These are phyloP conservation scores for Solanum chmielewskii DNA, from an alignment of 257 asterid genomes.

Conservation along the genomic window DNA sequence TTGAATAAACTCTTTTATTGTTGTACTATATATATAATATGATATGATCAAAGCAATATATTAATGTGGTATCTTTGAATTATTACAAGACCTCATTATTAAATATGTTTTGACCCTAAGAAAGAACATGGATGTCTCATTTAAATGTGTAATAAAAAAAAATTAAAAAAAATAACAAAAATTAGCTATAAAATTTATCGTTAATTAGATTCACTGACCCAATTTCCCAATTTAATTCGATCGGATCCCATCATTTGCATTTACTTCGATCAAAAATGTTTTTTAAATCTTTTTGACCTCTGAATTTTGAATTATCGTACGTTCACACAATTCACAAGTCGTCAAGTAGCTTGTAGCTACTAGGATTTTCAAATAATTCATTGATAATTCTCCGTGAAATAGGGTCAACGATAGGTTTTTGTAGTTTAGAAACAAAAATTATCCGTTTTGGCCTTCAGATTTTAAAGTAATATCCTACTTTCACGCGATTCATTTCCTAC, in stretches of 20 bases:
- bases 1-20: neutral
- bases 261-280: neutral
- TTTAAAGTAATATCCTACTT: neutral
- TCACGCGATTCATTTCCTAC: neutral
- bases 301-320: neutral
- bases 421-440: neutral
- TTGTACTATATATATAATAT: neutral
- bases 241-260: neutral
- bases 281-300: neutral
- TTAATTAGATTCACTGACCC: neutral
- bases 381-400: neutral
- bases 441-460: neutral
- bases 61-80: neutral
- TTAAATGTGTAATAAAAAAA: neutral
- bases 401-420: neutral
- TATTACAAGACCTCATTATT: neutral
- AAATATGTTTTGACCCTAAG: neutral
- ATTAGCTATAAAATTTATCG: neutral
- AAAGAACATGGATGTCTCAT: neutral
- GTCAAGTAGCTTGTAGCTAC: neutral
- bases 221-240: neutral
- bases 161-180: neutral
- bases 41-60: neutral
- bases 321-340: neutral
- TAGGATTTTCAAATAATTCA: neutral